Base-by-base conservation (phyloP, 1,284 basidiomycete species). In the Apiotrichum montevideense region DNA sequence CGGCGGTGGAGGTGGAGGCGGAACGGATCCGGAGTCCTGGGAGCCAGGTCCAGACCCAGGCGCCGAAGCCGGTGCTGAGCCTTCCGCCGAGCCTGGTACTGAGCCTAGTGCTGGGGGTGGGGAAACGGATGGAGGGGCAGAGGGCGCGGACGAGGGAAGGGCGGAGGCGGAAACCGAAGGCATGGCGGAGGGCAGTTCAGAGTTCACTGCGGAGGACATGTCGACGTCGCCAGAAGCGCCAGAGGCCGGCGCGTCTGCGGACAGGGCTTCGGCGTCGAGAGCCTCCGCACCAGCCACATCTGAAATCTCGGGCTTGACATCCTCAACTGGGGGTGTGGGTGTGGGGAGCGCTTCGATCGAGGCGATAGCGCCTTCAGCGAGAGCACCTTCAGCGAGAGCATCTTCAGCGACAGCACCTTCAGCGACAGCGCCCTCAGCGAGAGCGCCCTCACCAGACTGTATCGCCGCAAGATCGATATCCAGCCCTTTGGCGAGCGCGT, bases 1-100 rank as follows among this genome's bases (percentile, higher is more conserved):
- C 2, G 69, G 69, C 9, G 73, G 73, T 9, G 73, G 73, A 6
- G 71, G 47, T 39, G 47, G 72, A 2, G 68, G 66, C 11, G 61
- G 52, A 10, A 44, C n/a, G 13, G 41, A 15, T 10, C 11, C n/a
- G 10, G 41, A 11, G 14, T 6, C 41, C 11, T 8, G 10, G n/a
- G 41, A 42, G 10, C 14, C 41, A n/a, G 47, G 46, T 6, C 11
- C 46, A 7, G 46, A 47, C n/a, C 46, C 46, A n/a, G 34, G 9
- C 11, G 11, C 35, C 10, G 46, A 47, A 6, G 6, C 34, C 4
- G 46, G 9, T 13, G 37, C 37, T 21, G 21, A 21, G 21, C 21
- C 21, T 21, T 21, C 37, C 13, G 9, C 37, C 37, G 37, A 39
- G 8, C 34, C 46, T 3, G 33, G 33, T 6, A 6, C 34, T 15